Evolutionary conservation across 768 basidiomycete species (phyloP), one percentile per base, ranked within the genome.

Genomic region (Calocera viscosa): DNA sequence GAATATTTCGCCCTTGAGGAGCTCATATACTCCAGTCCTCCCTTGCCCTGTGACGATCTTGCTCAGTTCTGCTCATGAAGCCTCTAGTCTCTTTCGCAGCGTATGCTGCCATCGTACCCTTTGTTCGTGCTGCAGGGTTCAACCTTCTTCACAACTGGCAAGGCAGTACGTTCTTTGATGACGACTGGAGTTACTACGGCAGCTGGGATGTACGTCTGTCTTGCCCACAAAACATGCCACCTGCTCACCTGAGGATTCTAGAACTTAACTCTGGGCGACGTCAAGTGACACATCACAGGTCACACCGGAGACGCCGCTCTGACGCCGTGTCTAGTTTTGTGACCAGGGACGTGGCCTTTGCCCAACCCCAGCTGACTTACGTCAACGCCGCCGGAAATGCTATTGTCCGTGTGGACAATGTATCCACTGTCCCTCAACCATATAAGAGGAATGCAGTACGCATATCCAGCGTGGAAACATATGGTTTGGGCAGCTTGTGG

Each of bases 351-450:
- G 43, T 47, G 24, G 43, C 43, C 7, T 19, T 24, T 24, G 43
- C 43, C 24, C 19, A 47, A 47, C 75, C 80, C 35, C 74, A 82
- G 66, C 82, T 89, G 35, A 82, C 86, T 1, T 88, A 81, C 71
- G 81, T 88, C 47, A 86, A 90, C 69, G 70, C 77, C 17, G 86
- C 87, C 1, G 86, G 85, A 16, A 86, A 87, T 68, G 89, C 88
- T 1, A 83, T 91, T 71, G 86, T 91, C 72, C 83, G 82, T 71
- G 88, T 90, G 14, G 89, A 90, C 76, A 89, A 90, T 73, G 83
- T 81, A 32, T 79, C 85, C 0, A 78, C 72, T 1, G 81, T 88
- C 19, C 75, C 78, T 17, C 75, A 73, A 28, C 81, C 82, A 69
- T 69, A 84, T 41, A 87, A 88, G 72, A 80, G 89, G 69, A 86